A percentile compares a stretch with the other conserved stretches of the same genome.
Conservation (phyloP, 2,329 filamentous ascomycete genomes). For the Pseudopithomyces maydicus region DNA sequence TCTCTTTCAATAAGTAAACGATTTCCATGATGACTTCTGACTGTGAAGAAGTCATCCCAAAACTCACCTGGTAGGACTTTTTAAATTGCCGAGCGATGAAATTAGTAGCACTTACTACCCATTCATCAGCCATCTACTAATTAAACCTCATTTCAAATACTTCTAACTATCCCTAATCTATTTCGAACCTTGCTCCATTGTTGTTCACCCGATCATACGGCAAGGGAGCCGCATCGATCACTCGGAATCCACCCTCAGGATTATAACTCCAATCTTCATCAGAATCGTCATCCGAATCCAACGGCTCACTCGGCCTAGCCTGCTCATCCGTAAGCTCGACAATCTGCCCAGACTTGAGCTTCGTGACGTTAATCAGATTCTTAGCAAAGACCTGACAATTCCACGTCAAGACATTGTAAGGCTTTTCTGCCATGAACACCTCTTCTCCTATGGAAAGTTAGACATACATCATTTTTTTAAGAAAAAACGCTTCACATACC, state of each 20-base stretch:
- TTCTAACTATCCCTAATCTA: not conserved
- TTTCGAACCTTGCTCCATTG: not conserved
- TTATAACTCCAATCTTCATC: not conserved
- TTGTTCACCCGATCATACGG: not conserved
- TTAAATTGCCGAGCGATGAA: too few species aligned
- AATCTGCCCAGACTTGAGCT: constrained; percentile 6
- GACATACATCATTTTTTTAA: not conserved
- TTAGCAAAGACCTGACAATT: constrained; percentile 6
- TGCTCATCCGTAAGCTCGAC: not conserved
- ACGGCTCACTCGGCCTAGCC: not conserved
- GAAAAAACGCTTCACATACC: not conserved
- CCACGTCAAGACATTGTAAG: constrained; percentile 2
- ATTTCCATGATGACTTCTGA: too few species aligned
- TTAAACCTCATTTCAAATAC: too few species aligned
- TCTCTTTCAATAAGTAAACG: too few species aligned
- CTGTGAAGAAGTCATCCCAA: too few species aligned
- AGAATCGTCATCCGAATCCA: constrained; percentile 1
- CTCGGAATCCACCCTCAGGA: not conserved
- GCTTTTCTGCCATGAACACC: constrained; percentile 5
- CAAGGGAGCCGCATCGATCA: not conserved
- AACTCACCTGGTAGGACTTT: too few species aligned
- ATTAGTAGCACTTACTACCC: too few species aligned
- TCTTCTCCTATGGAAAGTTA: not conserved
- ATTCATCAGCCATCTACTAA: too few species aligned
- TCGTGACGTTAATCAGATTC: constrained; percentile 2